These are phyloP conservation scores for Pseudogymnoascus sp. DNA, from an alignment of 2,329 filamentous ascomycete species.

Conservation along the genomic window DNA sequence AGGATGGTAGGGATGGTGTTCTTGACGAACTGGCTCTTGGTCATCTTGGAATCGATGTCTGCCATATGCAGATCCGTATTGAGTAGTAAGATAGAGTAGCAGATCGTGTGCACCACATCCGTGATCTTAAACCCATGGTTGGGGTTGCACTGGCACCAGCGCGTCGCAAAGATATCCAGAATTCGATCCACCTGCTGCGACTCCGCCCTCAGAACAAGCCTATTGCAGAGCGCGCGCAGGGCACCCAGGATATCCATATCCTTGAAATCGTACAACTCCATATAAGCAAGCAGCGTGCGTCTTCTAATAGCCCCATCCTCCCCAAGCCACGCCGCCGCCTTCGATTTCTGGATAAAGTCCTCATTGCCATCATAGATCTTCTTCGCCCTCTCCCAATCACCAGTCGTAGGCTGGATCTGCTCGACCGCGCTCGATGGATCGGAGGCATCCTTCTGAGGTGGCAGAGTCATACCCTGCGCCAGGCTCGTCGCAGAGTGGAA, in stretches of 20 bases:
- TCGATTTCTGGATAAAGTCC: constrained; percentile 67
- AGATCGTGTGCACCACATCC: constrained; percentile 96
- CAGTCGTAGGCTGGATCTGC: constrained; percentile 40
- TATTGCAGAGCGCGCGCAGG: constrained; percentile 71
- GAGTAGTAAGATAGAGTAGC: constrained; percentile 87
- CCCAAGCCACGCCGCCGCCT: constrained; percentile 74
- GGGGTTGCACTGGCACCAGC: constrained; percentile 91
- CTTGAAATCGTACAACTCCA: constrained; percentile 83
- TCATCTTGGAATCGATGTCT: constrained; percentile 96
- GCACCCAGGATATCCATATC: constrained; percentile 71
- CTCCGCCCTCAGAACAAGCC: constrained; percentile 77
- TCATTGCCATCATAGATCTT: constrained; percentile 81
- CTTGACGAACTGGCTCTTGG: constrained; percentile 84
- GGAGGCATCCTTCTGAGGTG: background rate
- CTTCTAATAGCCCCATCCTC: constrained; percentile 56
- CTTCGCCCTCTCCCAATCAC: constrained; percentile 69
- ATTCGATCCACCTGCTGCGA: constrained; percentile 96
- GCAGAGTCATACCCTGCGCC: background rate
- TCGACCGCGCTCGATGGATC: background rate
- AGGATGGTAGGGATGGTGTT: constrained; percentile 90
- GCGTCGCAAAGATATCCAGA: constrained; percentile 74
- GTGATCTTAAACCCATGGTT: constrained; percentile 85
- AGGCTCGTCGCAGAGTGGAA: background rate
- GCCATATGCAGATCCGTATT: constrained; percentile 95
- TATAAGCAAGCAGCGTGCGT: constrained; percentile 64